phyloP scores from a whole-genome alignment of 768 basidiomycete species.

The Amanita phalloides region DNA sequence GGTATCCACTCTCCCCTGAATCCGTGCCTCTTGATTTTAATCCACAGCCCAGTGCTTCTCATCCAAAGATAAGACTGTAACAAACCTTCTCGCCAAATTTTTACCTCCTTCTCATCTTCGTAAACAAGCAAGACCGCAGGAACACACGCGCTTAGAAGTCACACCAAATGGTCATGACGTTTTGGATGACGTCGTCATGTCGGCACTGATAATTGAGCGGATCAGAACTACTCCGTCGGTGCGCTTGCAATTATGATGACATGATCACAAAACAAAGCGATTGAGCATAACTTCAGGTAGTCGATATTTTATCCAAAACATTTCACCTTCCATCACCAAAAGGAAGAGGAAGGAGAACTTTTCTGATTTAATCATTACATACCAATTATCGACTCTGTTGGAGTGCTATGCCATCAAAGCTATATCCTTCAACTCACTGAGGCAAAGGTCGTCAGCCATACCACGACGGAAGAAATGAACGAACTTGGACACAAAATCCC shows the following conservation, averaged over 20 bases:
- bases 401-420: constrained; percentile 56
- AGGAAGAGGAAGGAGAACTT: neutral
- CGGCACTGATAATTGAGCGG: constrained; percentile 29
- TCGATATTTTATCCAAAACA: constrained; percentile 5
- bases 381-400: neutral
- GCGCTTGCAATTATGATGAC: constrained; percentile 8
- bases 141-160: constrained; percentile 25
- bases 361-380: constrained; percentile 3
- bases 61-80: constrained; percentile 22
- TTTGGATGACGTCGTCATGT: constrained; percentile 32
- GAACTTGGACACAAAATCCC: constrained; percentile 79
- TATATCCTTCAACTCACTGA: constrained; percentile 73
- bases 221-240: constrained; percentile 25
- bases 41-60: constrained; percentile 23
- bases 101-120: constrained; percentile 22
- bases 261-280: neutral
- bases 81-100: constrained; percentile 27
- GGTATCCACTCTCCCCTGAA: constrained; percentile 11
- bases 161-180: constrained; percentile 27
- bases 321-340: constrained; percentile 3
- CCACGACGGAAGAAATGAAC: constrained; percentile 12
- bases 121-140: constrained; percentile 21
- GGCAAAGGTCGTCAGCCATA: neutral
- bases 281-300: neutral
- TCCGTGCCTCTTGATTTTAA: constrained; percentile 1